Base-by-base conservation (phyloP, 2,329 filamentous ascomycete genomes). In the Trichoderma sp. region DNA sequence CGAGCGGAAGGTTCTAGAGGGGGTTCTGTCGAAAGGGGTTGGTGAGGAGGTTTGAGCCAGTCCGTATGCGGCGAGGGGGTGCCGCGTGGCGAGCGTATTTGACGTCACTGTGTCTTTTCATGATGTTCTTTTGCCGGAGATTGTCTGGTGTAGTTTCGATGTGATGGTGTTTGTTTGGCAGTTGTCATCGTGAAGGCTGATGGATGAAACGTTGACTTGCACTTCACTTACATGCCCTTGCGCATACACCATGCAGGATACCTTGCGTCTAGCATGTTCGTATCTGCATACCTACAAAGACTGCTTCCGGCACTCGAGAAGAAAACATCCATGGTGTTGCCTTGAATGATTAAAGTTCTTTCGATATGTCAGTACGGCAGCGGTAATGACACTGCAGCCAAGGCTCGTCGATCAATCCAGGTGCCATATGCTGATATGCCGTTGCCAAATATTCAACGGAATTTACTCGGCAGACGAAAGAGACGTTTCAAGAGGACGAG, bases 381-480 rank as follows among this genome's bases (percentile, higher is more conserved):
- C 34, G n/a, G 51, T 19, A 21, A 24, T 17, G 47, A 28, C 59
- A 50, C 59, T 55, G 59, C 48, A 55, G 50, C 15, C 59, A 45
- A 54, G 48, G 58, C 34, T 54, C 28, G 59, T 63, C 59, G 59
- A 63, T 54, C 59, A 44, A 19, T 41, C 56, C 19, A 30, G 45
- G 45, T 60, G 19, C 21, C 57, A 41, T 45, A n/a, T 56, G 19
- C 52, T 21, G 52, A 24, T 24, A 24, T 24, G 21, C 21, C 21
- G 21, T 24, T 56, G 52, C 52, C 52, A 56, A 55, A 34, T n/a
- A 19, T 14, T 28, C 26, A 26, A 43, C 19, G 34, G 10, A 17
- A 21, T 15, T 26, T 24, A 12, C 26, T n/a, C 39, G 34, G 19
- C 19, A 24, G 39, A 26, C 34, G 14, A 34, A 41, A 1, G 9